These are phyloP conservation scores for Globisporangium uncinulatum DNA, from an alignment of 352 stramenopile species.

Conservation along the genomic window DNA sequence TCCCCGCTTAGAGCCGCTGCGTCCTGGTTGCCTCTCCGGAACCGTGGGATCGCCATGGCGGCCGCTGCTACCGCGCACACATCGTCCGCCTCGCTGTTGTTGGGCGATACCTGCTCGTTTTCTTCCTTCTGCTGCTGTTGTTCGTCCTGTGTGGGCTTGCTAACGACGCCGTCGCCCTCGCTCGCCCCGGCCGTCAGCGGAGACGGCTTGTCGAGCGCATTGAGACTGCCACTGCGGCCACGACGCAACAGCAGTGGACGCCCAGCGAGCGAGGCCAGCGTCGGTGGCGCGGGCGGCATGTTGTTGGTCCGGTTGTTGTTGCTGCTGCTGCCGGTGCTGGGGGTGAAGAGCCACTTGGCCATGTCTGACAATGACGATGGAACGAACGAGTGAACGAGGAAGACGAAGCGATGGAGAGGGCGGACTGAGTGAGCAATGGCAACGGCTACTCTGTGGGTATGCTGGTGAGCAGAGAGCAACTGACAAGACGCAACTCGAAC, in stretches of 20 bases:
- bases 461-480: too few species aligned
- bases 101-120: too few species aligned
- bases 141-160: background rate
- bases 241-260: conserved; percentile 6
- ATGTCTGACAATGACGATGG: background rate
- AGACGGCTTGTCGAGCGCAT: conserved; percentile 8
- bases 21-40: conserved; percentile 37
- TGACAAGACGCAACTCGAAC: too few species aligned
- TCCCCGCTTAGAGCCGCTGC: background rate
- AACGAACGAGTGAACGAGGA: too few species aligned
- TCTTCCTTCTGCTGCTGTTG: background rate
- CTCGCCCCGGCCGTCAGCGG: background rate
- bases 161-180: background rate
- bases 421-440: background rate
- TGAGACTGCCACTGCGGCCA: conserved; percentile 14
- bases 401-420: background rate
- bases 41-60: conserved; percentile 32
- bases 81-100: background rate
- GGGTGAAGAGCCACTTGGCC: conserved; percentile 11
- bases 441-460: too few species aligned
- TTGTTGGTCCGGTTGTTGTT: background rate
- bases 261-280: background rate
- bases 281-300: background rate
- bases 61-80: conserved; percentile 4
- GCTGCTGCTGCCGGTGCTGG: background rate